These are phyloP conservation scores for Cladosporium sp. DNA, from an alignment of 2,329 filamentous ascomycete genomes.

Conservation along the genomic window DNA sequence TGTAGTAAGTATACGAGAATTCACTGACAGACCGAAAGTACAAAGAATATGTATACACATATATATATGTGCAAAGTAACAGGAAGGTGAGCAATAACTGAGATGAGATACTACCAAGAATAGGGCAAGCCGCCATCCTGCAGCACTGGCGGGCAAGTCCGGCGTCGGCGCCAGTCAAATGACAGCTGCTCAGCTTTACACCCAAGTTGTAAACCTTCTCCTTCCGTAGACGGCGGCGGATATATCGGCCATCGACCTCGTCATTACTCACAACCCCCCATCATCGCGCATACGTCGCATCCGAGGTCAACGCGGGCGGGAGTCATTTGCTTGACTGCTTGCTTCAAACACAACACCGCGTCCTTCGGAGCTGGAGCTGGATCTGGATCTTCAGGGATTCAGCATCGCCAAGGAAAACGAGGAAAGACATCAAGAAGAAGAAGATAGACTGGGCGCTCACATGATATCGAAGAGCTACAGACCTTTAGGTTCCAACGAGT, in stretches of 20 bases:
- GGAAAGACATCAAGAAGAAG: background rate
- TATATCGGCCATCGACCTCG: background rate
- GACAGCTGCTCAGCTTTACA: slow-evolving; percentile 2
- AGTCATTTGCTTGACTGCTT: slow-evolving; percentile 11
- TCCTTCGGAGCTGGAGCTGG: no score
- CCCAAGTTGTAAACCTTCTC: slow-evolving; percentile 3
- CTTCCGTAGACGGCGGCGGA: slow-evolving; percentile 3
- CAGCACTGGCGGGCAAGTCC: background rate
- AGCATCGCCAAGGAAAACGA: background rate
- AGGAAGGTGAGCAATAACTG: background rate
- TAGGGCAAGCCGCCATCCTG: background rate
- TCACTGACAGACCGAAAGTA: background rate
- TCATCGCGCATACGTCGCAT: background rate
- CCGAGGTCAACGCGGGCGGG: slow-evolving; percentile 1
- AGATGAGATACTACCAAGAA: background rate
- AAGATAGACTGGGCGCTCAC: slow-evolving; percentile 3
- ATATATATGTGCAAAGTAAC: background rate
- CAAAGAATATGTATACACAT: background rate
- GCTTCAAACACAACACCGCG: background rate
- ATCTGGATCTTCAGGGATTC: background rate
- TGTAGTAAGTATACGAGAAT: no score
- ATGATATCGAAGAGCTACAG: slow-evolving; percentile 11
- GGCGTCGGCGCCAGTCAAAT: slow-evolving; percentile 2
- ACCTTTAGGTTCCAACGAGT: slow-evolving; percentile 22
- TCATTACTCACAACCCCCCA: slow-evolving; percentile 5